phyloP scores from a whole-genome alignment of 805 yeast genomes.

The Lipomyces anomalus region DNA sequence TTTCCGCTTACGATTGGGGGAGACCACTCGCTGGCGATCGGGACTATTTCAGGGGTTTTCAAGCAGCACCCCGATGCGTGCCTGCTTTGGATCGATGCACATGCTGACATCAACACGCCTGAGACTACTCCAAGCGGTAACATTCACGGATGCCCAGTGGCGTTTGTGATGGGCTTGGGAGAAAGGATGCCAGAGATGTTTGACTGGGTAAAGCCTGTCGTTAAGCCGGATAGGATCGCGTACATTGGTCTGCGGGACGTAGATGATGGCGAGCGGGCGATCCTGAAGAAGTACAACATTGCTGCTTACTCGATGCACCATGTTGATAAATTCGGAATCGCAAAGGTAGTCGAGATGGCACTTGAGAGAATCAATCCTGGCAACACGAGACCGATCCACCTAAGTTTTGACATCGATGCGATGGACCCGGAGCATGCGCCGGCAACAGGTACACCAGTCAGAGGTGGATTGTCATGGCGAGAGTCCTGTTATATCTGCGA shows the following conservation, averaged over 20 bases:
- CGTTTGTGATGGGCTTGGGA: conserved; percentile 75
- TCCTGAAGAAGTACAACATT: conserved; percentile 63
- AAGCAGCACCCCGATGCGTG: conserved; percentile 80
- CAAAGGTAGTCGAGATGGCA: conserved; percentile 88
- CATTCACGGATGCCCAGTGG: conserved; percentile 93
- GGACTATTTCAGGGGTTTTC: conserved; percentile 81
- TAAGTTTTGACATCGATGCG: conserved; percentile 94
- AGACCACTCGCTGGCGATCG: conserved; percentile 94
- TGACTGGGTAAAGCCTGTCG: conserved; percentile 68
- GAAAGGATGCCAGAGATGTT: conserved; percentile 65
- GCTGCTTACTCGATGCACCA: conserved; percentile 93
- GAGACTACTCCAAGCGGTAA: conserved; percentile 79
- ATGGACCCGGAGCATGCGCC: conserved; percentile 92
- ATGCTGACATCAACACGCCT: conserved; percentile 93
- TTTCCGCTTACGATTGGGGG: conserved; percentile 90
- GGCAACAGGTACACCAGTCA: conserved; percentile 96
- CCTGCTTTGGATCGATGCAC: conserved; percentile 94
- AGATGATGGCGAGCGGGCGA: conserved; percentile 75
- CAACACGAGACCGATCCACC: conserved; percentile 68
- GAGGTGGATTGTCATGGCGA: conserved; percentile 91
- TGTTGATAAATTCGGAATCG: conserved; percentile 89
- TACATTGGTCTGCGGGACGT: conserved; percentile 94
- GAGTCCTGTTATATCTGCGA: conserved; percentile 92
- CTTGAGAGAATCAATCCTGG: conserved; percentile 69
- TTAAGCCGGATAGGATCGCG: conserved; percentile 67